A percentile compares a stretch with the other conserved stretches of the same genome.
Conservation (phyloP, 176 grass and related monocot species). For the Oryza meridionalis region DNA sequence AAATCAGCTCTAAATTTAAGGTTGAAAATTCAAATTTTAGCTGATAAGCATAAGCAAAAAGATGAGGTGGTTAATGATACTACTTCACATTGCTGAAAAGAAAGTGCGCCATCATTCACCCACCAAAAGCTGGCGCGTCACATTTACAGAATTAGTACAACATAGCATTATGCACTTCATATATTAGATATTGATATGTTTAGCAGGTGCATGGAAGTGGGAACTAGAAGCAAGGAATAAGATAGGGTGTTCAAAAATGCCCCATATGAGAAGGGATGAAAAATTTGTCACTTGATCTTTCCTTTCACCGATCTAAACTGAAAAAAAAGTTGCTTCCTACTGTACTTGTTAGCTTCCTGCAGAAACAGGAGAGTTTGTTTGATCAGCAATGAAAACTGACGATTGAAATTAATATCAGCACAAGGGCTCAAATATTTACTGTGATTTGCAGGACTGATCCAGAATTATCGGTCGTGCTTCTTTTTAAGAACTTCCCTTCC, state of each 20-base stretch:
- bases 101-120: neutral
- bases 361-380: neutral
- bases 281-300: neutral
- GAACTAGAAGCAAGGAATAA: neutral
- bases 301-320: neutral
- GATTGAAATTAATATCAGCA: neutral
- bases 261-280: neutral
- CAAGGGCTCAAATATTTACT: neutral
- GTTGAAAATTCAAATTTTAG: no score
- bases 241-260: neutral
- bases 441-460: conserved; percentile 11
- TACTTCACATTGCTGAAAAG: neutral
- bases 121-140: no score
- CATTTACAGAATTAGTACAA: neutral
- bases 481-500: conserved; percentile 45
- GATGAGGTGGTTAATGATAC: neutral
- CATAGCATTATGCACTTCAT: neutral
- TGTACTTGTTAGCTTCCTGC: neutral
- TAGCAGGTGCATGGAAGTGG: neutral
- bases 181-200: neutral
- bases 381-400: neutral
- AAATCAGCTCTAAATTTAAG: no score
- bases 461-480: neutral
- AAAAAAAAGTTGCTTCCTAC: neutral
- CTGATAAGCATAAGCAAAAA: no score